Base-by-base conservation (phyloP, 75 land plant species). In the Picea sitchensis region DNA sequence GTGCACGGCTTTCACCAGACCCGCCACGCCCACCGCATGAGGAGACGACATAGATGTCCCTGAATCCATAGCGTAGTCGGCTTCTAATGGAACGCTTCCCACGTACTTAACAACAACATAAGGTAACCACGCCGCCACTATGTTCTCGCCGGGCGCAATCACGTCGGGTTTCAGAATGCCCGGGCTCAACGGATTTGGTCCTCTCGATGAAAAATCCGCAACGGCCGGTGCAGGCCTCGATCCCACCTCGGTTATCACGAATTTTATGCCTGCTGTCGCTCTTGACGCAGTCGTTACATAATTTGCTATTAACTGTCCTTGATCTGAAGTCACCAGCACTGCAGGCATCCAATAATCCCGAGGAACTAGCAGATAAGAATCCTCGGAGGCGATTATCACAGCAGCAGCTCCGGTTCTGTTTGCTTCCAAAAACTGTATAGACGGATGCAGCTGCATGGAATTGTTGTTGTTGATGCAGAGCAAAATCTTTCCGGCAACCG, bases 21-120 rank as follows among this genome's bases (percentile, higher is more conserved):
- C 83, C 20, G 80, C 83, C 21, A 84, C 18, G 30, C 86, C 83
- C 0, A 79, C 83, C 13, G 77, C 84, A 68, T 84, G 86, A 3
- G 86, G 86, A n/a, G 62, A 59, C 47, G 86, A 78, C 83, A 84
- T 84, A 34, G 84, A 82, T 36, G 86, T 81, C 60, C 86, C 86
- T 23, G 86, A 84, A 4, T 73, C 67, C 47, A 84, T 76, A 1
- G 83, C 83, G 63, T 76, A 84, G 14, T 61, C 60, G 73, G 79
- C 30, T 36, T 80, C 83, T 61, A 57, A 47, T 38, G n/a, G 18
- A 44, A 18, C 32, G 17, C 73, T 15, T 18, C 4, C n/a, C n/a
- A 44, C 18, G 84, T 81, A 81, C 41, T 84, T 79, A 26, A 65
- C 79, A 68, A 79, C 61, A 20, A 0, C 41, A 34, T 77, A 21